Evolutionary conservation across 768 basidiomycete genomes (phyloP).

Genomic region (Auriscalpium microsporum): DNA sequence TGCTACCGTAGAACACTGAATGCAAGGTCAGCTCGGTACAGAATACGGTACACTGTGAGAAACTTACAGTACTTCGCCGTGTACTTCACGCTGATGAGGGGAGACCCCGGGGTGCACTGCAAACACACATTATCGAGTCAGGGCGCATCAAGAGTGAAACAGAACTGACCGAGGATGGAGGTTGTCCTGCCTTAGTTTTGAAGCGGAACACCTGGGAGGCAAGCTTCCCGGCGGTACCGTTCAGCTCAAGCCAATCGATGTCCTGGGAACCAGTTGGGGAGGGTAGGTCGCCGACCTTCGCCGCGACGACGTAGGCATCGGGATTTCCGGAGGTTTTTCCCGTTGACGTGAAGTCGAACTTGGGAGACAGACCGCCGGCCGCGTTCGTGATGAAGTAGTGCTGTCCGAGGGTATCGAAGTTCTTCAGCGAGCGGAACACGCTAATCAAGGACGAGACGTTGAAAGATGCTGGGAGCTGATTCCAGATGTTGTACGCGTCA

Average conservation of each 20-base stretch:
- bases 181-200: slow-evolving; percentile 4
- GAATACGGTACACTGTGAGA: not conserved
- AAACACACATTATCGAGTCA: not conserved
- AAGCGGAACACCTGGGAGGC: slow-evolving; percentile 8
- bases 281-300: not conserved
- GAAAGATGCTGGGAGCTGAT: not conserved
- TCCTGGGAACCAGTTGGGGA: not conserved
- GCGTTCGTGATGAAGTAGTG: slow-evolving; percentile 4
- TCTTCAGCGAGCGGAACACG: not conserved
- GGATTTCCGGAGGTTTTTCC: not conserved
- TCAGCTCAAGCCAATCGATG: slow-evolving; percentile 9
- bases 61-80: slow-evolving; percentile 10
- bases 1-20: not conserved
- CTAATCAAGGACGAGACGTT: not conserved
- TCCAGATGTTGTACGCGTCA: not conserved
- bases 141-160: not conserved
- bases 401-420: not conserved
- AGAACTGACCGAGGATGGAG: slow-evolving; percentile 2
- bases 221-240: not conserved
- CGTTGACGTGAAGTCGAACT: slow-evolving; percentile 8
- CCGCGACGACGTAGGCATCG: slow-evolving; percentile 3
- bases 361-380: not conserved
- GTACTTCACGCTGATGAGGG: slow-evolving; percentile 4
- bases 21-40: not conserved
- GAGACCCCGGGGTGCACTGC: slow-evolving; percentile 6